Conservation (phyloP, 768 basidiomycete species). For the Paxillus rubicundulus region DNA sequence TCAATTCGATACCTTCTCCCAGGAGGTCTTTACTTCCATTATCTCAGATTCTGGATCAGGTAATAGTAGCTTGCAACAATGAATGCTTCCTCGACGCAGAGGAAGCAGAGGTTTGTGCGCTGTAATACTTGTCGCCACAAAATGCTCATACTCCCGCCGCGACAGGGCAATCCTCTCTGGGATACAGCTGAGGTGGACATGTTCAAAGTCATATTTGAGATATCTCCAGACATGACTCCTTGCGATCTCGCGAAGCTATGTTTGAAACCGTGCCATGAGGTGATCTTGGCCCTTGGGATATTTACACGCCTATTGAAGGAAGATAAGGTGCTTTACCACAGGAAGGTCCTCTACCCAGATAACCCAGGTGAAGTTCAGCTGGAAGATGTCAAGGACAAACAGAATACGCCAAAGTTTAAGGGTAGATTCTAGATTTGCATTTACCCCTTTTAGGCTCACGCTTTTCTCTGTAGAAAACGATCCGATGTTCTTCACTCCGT, state of each 20-base stretch:
- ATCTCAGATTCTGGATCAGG: conserved; percentile 4
- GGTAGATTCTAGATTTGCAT: conserved; percentile 12
- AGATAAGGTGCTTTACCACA: conserved; percentile 24
- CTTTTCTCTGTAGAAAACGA: conserved; percentile 14
- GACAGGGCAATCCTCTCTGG: conserved; percentile 36
- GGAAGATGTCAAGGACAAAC: conserved; percentile 6
- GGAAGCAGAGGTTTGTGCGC: conserved; percentile 12
- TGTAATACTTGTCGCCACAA: neutral
- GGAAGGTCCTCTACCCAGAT: conserved; percentile 7
- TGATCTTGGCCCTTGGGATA: conserved; percentile 17
- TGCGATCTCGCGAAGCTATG: conserved; percentile 58
- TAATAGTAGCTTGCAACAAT: conserved; percentile 23
- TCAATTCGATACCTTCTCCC: conserved; percentile 14
- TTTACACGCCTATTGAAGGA: conserved; percentile 1
- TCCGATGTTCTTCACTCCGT: conserved; percentile 22
- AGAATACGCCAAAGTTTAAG: conserved; percentile 13
- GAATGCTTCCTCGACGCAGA: conserved; percentile 25
- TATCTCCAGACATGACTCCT: conserved; percentile 44
- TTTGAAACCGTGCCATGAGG: conserved; percentile 60
- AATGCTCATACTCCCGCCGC: neutral
- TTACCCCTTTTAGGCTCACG: conserved; percentile 5
- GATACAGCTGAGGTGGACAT: conserved; percentile 36
- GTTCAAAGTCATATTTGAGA: conserved; percentile 39
- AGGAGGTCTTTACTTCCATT: neutral
- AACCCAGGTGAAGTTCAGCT: neutral